Evolutionary conservation across 1,284 basidiomycete genomes (phyloP).

Genomic region (Paramarasmius palmivorus): DNA sequence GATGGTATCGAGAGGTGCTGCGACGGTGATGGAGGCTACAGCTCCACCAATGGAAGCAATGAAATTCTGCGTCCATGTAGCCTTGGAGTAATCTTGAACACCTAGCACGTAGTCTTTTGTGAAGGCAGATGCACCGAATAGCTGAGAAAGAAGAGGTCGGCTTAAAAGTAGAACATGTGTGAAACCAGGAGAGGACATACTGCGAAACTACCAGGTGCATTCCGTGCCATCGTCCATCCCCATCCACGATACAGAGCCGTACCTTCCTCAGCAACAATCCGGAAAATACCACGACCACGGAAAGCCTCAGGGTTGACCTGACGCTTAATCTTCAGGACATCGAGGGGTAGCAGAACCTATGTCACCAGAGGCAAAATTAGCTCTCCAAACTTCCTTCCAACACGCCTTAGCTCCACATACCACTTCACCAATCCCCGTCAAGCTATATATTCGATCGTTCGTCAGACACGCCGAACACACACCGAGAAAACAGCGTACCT

Average conservation of each 20-base stretch:
- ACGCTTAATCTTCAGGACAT: conserved; percentile 97
- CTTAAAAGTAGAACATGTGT: background rate
- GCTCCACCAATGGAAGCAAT: conserved; percentile 93
- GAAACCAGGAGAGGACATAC: conserved; percentile 45
- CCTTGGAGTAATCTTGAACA: conserved; percentile 86
- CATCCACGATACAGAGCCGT: conserved; percentile 92
- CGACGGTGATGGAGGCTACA: conserved; percentile 93
- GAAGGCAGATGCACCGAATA: conserved; percentile 94
- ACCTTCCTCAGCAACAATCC: conserved; percentile 92
- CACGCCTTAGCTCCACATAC: conserved; percentile 46
- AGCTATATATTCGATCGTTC: conserved; percentile 40
- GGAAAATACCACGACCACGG: conserved; percentile 87
- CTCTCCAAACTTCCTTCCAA: background rate
- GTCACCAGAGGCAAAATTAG: conserved; percentile 14
- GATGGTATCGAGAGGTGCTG: conserved; percentile 94
- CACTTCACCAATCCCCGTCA: conserved; percentile 97
- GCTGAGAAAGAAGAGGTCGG: conserved; percentile 41
- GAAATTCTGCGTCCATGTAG: conserved; percentile 96
- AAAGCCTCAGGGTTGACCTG: conserved; percentile 97
- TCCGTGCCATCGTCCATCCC: conserved; percentile 99
- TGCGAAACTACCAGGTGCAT: conserved; percentile 95
- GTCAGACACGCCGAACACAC: background rate
- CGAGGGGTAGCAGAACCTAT: conserved; percentile 88
- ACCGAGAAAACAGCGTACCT: conserved; percentile 50
- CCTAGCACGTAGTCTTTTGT: conserved; percentile 95